Conservation (phyloP, 169 alveolate species). For the Cytauxzoon felis region DNA sequence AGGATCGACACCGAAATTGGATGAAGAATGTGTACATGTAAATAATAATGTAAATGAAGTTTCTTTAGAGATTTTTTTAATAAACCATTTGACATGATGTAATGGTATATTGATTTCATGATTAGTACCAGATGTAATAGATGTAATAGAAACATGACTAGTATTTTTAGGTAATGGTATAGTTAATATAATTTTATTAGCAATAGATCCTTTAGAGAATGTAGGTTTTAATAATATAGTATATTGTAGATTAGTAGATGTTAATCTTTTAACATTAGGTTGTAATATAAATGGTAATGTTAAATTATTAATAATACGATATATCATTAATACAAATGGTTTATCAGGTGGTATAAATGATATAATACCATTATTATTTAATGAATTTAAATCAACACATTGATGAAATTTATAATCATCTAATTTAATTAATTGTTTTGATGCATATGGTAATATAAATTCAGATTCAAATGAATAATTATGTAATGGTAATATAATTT, state of each 20-base stretch:
- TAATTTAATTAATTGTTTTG: conserved; percentile 14
- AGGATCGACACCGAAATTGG: neutral
- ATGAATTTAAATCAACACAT: conserved; percentile 14
- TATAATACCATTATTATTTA: neutral
- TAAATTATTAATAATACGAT: conserved; percentile 7
- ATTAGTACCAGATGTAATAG: conserved; percentile 5
- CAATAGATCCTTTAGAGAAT: conserved; percentile 11
- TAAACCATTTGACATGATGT: conserved; percentile 27
- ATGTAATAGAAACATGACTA: conserved; percentile 14
- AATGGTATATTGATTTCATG: conserved; percentile 19
- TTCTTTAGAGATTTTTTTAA: conserved; percentile 31
- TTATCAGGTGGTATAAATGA: conserved; percentile 41
- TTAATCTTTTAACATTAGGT: conserved; percentile 21
- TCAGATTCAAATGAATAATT: conserved; percentile 1
- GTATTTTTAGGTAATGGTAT: conserved; percentile 49
- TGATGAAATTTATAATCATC: conserved; percentile 51
- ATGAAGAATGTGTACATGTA: conserved; percentile 10
- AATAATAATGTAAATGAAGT: conserved; percentile 3
- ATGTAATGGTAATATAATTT: neutral
- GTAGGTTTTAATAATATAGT: conserved; percentile 17
- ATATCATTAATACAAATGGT: conserved; percentile 9
- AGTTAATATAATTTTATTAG: conserved; percentile 4
- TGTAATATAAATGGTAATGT: conserved; percentile 23
- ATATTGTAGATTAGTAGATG: conserved; percentile 16
- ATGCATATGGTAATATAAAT: conserved; percentile 35